Percentiles rank a stretch among this genome's conserved stretches.
Evolutionary conservation across 805 yeast species (phyloP).

Genomic region (Kodamaea kakaduensis): DNA sequence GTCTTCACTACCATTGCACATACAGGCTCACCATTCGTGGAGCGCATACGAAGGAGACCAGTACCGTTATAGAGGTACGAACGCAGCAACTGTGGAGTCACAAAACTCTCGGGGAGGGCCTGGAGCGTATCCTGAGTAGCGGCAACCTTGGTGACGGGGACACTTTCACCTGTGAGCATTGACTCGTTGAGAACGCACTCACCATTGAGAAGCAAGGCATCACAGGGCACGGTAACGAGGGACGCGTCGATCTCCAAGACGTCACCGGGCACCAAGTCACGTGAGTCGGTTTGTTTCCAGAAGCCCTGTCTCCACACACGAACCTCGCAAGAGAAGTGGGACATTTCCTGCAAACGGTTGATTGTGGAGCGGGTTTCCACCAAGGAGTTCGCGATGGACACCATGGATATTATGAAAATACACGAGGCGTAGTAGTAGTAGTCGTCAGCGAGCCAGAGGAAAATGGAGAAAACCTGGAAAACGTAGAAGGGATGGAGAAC

Average conservation of each 20-base stretch:
- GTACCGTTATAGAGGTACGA: conserved; percentile 88
- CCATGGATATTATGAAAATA: conserved; percentile 78
- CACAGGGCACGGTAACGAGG: conserved; percentile 75
- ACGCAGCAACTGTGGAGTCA: conserved; percentile 62
- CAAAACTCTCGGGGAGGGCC: conserved; percentile 55
- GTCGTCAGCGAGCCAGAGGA: conserved; percentile 88
- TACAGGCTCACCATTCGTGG: conserved; percentile 70
- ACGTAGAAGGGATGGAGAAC: conserved; percentile 93
- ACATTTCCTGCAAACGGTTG: conserved; percentile 65
- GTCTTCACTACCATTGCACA: conserved; percentile 84
- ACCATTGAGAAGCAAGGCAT: conserved; percentile 80
- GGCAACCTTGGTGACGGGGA: conserved; percentile 82
- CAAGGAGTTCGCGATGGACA: conserved; percentile 75
- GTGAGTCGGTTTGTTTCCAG: conserved; percentile 78
- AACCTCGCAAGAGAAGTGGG: conserved; percentile 72
- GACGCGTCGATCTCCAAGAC: conserved; percentile 89
- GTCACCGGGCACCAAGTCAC: conserved; percentile 93
- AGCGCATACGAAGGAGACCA: conserved; percentile 75
- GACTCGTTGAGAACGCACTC: conserved; percentile 97
- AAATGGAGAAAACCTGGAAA: conserved; percentile 88
- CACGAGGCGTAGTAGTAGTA: conserved; percentile 93
- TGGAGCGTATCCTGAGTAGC: conserved; percentile 60
- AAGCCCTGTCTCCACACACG: conserved; percentile 90
- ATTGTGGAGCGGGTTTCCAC: conserved; percentile 81
- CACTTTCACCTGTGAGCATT: conserved; percentile 97